A percentile compares a stretch with the other conserved stretches of the same genome.
Conservation (phyloP, 495 filamentous ascomycete species). For the Tuber calosporum region DNA sequence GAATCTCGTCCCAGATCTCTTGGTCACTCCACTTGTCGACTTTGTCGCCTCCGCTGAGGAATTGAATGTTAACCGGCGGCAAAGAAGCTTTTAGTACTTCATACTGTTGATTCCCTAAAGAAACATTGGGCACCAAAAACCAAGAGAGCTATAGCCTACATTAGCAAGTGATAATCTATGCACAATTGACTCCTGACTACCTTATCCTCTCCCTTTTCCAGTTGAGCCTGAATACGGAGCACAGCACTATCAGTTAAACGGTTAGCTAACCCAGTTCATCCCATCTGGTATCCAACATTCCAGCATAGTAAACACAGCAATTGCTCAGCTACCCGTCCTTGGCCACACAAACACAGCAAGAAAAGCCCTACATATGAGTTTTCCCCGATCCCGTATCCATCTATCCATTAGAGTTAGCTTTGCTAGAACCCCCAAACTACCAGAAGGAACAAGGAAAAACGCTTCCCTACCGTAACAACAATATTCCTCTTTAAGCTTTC, state of each 20-base stretch:
- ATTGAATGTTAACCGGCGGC: slow-evolving; percentile 54
- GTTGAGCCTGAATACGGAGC: slow-evolving; percentile 64
- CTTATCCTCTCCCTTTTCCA: slow-evolving; percentile 60
- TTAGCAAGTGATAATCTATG: slow-evolving; percentile 9
- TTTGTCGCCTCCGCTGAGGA: slow-evolving; percentile 59
- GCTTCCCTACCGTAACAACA: slow-evolving; percentile 64
- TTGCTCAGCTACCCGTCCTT: background rate
- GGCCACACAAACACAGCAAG: slow-evolving; percentile 1
- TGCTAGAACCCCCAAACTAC: background rate
- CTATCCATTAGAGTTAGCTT: slow-evolving; percentile 43
- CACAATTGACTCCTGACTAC: slow-evolving; percentile 44
- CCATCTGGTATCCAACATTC: background rate
- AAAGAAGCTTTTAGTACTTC: slow-evolving; percentile 57
- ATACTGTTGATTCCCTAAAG: slow-evolving; percentile 66
- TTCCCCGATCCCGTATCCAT: slow-evolving; percentile 95
- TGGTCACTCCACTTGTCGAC: slow-evolving; percentile 70
- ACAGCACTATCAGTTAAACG: slow-evolving; percentile 55
- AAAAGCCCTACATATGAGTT: slow-evolving; percentile 64
- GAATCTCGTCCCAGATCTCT: slow-evolving; percentile 62
- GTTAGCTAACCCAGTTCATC: slow-evolving; percentile 9
- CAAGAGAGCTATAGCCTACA: slow-evolving; percentile 58
- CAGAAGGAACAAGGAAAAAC: background rate
- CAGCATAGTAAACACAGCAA: background rate
- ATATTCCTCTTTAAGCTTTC: slow-evolving; percentile 70
- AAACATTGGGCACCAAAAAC: slow-evolving; percentile 77